phyloP scores from a whole-genome alignment of 371 early-diverging fungal species.

The Lichtheimia corymbifera region DNA sequence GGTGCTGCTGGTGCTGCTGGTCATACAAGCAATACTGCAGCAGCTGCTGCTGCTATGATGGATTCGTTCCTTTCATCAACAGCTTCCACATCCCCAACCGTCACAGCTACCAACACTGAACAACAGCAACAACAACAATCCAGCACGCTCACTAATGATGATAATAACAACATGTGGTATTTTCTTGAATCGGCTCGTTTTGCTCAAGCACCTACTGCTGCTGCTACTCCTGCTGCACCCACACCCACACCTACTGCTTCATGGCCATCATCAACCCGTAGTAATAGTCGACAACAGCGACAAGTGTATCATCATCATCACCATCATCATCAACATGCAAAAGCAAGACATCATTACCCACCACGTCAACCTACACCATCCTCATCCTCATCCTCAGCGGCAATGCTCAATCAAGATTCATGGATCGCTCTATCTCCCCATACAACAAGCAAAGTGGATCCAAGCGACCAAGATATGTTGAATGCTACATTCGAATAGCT shows the following conservation, averaged over 20 bases:
- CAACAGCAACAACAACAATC: not conserved
- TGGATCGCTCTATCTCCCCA: not conserved
- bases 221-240: not conserved
- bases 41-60: not conserved
- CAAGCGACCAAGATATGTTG: no score
- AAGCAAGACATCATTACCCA: no score
- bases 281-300: not conserved
- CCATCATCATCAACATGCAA: not conserved
- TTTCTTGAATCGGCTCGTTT: not conserved
- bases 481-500: no score
- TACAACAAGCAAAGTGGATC: no score
- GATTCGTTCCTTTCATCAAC: not conserved
- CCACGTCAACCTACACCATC: not conserved
- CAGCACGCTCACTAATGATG: not conserved
- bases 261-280: not conserved
- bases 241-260: not conserved
- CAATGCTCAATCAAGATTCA: not conserved
- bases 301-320: conserved; percentile 1
- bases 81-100: not conserved
- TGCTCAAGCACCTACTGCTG: not conserved
- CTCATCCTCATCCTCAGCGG: not conserved
- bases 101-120: no score
- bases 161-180: not conserved
- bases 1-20: no score
- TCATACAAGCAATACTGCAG: no score